These are phyloP conservation scores for Monosporascus sp. DNA, from an alignment of 2,329 filamentous ascomycete genomes.

Conservation along the genomic window DNA sequence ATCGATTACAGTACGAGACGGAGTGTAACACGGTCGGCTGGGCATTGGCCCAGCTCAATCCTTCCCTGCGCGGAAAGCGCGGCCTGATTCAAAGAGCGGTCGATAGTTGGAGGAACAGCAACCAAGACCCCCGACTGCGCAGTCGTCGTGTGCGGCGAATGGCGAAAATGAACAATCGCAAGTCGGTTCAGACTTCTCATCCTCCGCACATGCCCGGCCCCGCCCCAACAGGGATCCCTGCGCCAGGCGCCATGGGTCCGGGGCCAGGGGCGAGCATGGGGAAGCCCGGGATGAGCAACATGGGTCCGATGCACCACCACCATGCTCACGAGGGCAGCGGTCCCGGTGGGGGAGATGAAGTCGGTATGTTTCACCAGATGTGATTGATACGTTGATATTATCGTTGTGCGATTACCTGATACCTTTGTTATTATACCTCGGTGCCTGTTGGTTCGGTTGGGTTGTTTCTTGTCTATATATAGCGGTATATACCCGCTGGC, in stretches of 20 bases:
- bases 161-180: slow-evolving; percentile 91
- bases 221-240: slow-evolving; percentile 58
- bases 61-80: slow-evolving; percentile 84
- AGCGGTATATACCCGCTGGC: slow-evolving; percentile 28
- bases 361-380: slow-evolving; percentile 98
- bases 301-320: slow-evolving; percentile 72
- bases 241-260: slow-evolving; percentile 58
- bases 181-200: slow-evolving; percentile 57
- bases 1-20: slow-evolving; percentile 92
- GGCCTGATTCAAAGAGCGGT: slow-evolving; percentile 95
- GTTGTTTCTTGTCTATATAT: slow-evolving; percentile 30
- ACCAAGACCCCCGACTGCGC: slow-evolving; percentile 86
- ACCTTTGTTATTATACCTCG: slow-evolving; percentile 30
- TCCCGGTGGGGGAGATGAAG: slow-evolving; percentile 71
- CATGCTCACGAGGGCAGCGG: slow-evolving; percentile 65
- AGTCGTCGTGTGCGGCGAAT: slow-evolving; percentile 89
- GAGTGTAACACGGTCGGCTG: slow-evolving; percentile 99
- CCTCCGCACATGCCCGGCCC: slow-evolving; percentile 65
- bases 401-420: slow-evolving; percentile 30
- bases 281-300: slow-evolving; percentile 60
- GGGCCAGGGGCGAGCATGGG: slow-evolving; percentile 51
- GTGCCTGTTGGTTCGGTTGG: slow-evolving; percentile 25
- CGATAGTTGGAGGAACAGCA: slow-evolving; percentile 98
- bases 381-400: slow-evolving; percentile 53
- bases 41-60: slow-evolving; percentile 90